Base-by-base conservation (phyloP, 1,284 basidiomycete species). In the Cutaneotrichosporon sp. region DNA sequence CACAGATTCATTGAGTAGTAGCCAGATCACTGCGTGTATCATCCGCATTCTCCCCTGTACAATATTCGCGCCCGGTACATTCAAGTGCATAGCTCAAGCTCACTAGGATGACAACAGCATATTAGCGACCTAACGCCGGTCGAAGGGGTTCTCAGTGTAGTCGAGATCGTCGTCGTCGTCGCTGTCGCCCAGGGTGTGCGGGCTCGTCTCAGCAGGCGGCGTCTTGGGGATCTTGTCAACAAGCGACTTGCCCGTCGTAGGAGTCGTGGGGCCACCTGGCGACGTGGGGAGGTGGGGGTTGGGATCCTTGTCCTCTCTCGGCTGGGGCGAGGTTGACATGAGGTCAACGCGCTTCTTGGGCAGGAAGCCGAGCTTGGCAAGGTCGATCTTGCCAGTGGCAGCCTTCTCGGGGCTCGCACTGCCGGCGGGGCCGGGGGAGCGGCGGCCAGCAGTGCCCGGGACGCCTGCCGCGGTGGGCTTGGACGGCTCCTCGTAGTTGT, bases 271-370 rank as follows among this genome's bases (percentile, higher is more conserved):
- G n/a, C 13, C n/a, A n/a, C n/a, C 4, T 24, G 58, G 54, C 27
- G 54, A 50, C 27, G 63, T 67, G n/a, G 76, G 72, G 29, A 77
- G 59, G 43, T 67, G 61, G 22, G 72, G 70, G 64, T 75, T 72
- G 36, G 70, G 69, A 58, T 76, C 71, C 38, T 31, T 43, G 53
- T 68, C 67, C 42, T 73, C 59, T 20, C 13, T 27, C 10, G 36
- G 52, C 69, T 67, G 34, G 11, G 73, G 69, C 6, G 72, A 74
- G 0, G 75, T 68, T 3, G 73, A 75, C 47, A 79, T 64, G 22
- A 79, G 72, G 58, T 78, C 76, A 50, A 80, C 79, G 45, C 70
- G 67, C 60, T 77, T 78, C 69, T 80, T 80, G 4, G 79, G 79
- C 7, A 80, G 67, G 60, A 80, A 74, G 22, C 79, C 79, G 36